Evolutionary conservation across 163 green algal species (phyloP).

Genomic region (Chlamydomonas reinhardtii): DNA sequence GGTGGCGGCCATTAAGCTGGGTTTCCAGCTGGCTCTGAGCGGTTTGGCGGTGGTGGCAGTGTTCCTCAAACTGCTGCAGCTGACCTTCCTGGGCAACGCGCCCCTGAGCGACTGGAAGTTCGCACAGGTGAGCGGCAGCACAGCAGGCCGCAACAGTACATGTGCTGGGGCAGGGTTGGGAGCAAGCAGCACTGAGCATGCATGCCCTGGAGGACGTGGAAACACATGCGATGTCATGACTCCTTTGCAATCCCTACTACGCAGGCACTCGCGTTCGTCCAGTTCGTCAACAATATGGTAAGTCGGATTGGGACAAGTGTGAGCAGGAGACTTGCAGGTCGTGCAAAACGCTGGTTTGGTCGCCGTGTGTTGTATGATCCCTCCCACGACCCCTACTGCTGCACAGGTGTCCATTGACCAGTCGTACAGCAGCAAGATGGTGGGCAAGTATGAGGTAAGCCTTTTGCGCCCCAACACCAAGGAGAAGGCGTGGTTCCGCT

Average conservation of each 20-base stretch:
- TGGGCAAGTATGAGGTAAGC: background rate
- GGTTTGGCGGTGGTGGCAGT: background rate
- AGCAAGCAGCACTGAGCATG: too few species aligned
- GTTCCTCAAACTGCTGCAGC: conserved; percentile 8
- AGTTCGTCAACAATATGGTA: conserved; percentile 1
- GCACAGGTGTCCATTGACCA: background rate
- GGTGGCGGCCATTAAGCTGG: background rate
- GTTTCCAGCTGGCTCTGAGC: background rate
- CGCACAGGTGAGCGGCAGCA: background rate
- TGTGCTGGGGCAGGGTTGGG: too few species aligned
- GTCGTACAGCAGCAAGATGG: background rate
- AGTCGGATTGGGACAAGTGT: too few species aligned
- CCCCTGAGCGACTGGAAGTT: background rate
- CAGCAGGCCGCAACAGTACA: too few species aligned
- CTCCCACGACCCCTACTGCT: too few species aligned
- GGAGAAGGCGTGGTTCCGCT: too few species aligned
- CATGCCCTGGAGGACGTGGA: too few species aligned
- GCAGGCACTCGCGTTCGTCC: background rate
- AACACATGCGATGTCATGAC: too few species aligned
- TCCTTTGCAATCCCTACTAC: background rate
- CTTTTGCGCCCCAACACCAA: too few species aligned
- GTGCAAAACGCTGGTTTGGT: too few species aligned
- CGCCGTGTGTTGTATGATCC: too few species aligned
- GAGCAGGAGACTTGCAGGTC: too few species aligned
- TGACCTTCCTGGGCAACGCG: background rate